Percentiles rank a stretch among this genome's conserved stretches.
Evolutionary conservation across 495 filamentous ascomycete species (phyloP).

Genomic region (Tuber calosporum): DNA sequence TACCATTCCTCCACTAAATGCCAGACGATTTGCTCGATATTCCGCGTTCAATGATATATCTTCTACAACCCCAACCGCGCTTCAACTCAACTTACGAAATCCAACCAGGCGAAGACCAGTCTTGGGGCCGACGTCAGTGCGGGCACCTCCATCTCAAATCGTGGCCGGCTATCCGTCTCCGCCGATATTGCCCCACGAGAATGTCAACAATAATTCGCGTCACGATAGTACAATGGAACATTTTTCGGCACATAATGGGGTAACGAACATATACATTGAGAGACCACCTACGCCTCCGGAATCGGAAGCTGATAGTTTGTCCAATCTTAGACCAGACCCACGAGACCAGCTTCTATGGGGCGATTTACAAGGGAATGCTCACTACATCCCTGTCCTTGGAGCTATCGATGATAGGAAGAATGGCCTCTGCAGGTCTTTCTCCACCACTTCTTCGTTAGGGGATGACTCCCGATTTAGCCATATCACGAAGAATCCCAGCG

Average conservation of each 20-base stretch:
- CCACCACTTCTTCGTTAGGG: constrained; percentile 71
- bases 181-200: background rate
- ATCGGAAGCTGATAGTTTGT: background rate
- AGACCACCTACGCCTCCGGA: constrained; percentile 4
- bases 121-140: background rate
- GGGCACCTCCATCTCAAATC: background rate
- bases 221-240: background rate
- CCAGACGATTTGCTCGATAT: background rate
- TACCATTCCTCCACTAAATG: background rate
- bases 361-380: background rate
- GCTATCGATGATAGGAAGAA: background rate
- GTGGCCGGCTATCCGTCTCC: background rate
- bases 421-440: constrained; percentile 51
- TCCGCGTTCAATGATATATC: background rate
- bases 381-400: background rate
- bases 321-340: background rate
- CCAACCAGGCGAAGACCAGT: background rate
- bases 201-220: background rate
- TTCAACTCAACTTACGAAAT: background rate
- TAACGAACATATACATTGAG: background rate
- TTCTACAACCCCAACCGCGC: background rate
- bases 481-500: constrained; percentile 73
- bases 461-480: constrained; percentile 79
- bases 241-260: background rate
- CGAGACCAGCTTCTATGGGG: constrained; percentile 15